Evolutionary conservation across 2,329 filamentous ascomycete genomes (phyloP).

Genomic region (Cryphonectria naterciae): DNA sequence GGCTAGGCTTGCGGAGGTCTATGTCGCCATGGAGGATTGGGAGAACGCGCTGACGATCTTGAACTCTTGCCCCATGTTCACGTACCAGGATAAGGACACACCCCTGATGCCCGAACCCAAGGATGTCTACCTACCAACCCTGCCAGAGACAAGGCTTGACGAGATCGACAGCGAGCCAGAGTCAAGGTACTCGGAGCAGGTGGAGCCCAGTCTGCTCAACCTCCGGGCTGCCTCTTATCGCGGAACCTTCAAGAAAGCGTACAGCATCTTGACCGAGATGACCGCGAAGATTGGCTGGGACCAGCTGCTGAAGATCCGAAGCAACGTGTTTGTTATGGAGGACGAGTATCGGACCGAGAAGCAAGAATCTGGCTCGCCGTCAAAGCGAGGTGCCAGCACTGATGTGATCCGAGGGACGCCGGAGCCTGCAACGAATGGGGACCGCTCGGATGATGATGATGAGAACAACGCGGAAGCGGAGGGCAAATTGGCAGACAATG

Average conservation of each 20-base stretch:
- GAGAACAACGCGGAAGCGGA: constrained; percentile 37
- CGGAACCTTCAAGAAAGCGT: constrained; percentile 94
- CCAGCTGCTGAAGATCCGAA: constrained; percentile 89
- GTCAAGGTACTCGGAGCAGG: constrained; percentile 78
- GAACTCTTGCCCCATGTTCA: constrained; percentile 99
- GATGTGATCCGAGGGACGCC: constrained; percentile 76
- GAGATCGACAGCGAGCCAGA: constrained; percentile 94
- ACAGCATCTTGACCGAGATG: constrained; percentile 92
- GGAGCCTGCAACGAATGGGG: constrained; percentile 57
- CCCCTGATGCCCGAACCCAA: constrained; percentile 92
- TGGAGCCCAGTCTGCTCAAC: constrained; percentile 84
- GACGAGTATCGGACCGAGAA: constrained; percentile 95
- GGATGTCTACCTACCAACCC: constrained; percentile 82
- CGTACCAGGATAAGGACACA: constrained; percentile 97
- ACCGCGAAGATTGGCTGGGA: constrained; percentile 98
- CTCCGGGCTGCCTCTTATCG: constrained; percentile 88
- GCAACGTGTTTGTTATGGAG: constrained; percentile 99
- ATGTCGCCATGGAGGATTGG: constrained; percentile 93
- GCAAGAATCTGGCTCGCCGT: constrained; percentile 57
- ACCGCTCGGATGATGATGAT: constrained; percentile 35
- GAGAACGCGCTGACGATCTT: constrained; percentile 92
- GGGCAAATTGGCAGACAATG: constrained; percentile 31
- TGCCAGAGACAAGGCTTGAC: constrained; percentile 87
- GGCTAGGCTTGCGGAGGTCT: constrained; percentile 91
- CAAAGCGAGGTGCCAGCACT: constrained; percentile 76